These are phyloP conservation scores for Yarrowia sp. DNA, from an alignment of 805 yeast genomes.

Conservation along the genomic window DNA sequence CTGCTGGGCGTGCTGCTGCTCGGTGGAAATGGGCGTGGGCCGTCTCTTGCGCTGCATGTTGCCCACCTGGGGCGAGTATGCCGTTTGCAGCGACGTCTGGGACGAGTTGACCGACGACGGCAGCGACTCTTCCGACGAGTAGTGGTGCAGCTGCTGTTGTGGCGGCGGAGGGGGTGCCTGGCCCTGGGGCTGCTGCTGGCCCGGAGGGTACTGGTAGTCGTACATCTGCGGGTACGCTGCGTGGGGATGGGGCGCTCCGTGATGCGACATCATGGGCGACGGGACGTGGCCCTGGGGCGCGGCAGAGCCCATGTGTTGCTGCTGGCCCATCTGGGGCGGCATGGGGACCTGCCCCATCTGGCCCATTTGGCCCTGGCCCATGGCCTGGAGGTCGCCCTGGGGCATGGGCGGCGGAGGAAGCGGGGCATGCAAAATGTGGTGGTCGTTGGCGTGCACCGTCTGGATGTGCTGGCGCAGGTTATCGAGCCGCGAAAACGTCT, in stretches of 20 bases:
- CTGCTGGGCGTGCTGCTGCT: constrained; percentile 21
- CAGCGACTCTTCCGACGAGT: constrained; percentile 29
- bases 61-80: constrained; percentile 36
- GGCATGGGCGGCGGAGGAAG: constrained; percentile 42
- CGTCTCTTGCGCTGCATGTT: constrained; percentile 40
- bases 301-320: constrained; percentile 2
- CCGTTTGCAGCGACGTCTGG: constrained; percentile 33
- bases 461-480: constrained; percentile 91
- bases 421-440: constrained; percentile 46
- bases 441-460: constrained; percentile 72
- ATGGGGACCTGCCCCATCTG: constrained; percentile 13
- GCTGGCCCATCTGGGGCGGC: constrained; percentile 4
- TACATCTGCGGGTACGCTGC: constrained; percentile 35
- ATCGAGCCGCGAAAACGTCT: constrained; percentile 82
- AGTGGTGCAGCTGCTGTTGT: constrained; percentile 39
- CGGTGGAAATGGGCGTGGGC: constrained; percentile 40
- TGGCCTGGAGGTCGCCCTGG: constrained; percentile 36
- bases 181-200: constrained; percentile 30
- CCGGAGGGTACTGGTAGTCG: constrained; percentile 36
- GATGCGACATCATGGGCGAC: constrained; percentile 33
- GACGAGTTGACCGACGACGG: constrained; percentile 37
- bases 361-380: constrained; percentile 12
- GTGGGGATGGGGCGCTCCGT: constrained; percentile 18
- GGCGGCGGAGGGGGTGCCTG: constrained; percentile 9
- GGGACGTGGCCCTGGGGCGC: constrained; percentile 22